A percentile compares a stretch with the other conserved stretches of the same genome.
Evolutionary conservation across 106 monocot species (phyloP).

Genomic region (Xerophyta viscosa): DNA sequence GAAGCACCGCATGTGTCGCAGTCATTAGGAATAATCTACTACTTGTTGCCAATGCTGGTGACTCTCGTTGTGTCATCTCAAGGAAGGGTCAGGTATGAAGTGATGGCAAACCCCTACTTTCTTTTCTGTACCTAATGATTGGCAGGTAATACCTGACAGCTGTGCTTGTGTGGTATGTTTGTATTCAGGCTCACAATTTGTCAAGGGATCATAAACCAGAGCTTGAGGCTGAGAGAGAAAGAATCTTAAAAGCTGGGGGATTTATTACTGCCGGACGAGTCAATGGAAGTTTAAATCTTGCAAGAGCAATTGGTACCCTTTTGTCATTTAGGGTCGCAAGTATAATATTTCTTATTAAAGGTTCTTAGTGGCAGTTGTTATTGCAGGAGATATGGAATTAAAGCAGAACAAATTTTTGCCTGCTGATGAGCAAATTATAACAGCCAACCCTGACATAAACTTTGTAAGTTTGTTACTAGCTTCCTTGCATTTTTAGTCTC

Average conservation of each 20-base stretch:
- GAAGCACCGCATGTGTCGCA: conserved; percentile 95
- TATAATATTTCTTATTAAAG: neutral
- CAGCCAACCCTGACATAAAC: conserved; percentile 85
- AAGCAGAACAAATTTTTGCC: conserved; percentile 93
- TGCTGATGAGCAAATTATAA: conserved; percentile 82
- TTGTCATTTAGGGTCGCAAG: neutral
- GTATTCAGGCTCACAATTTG: conserved; percentile 66
- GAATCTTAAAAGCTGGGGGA: conserved; percentile 91
- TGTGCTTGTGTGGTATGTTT: neutral
- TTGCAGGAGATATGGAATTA: conserved; percentile 91
- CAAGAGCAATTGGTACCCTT: conserved; percentile 80
- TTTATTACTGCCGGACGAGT: conserved; percentile 89
- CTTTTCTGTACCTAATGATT: too few species aligned
- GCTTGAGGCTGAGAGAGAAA: conserved; percentile 73
- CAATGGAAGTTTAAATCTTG: conserved; percentile 92
- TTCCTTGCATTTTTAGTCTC: neutral
- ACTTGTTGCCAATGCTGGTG: conserved; percentile 93
- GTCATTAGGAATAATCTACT: conserved; percentile 78
- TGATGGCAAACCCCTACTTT: neutral
- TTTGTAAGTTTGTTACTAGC: conserved; percentile 24
- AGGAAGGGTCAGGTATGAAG: conserved; percentile 80
- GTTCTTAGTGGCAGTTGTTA: neutral
- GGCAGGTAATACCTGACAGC: too few species aligned
- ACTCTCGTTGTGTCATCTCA: conserved; percentile 97
- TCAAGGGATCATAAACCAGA: conserved; percentile 99